phyloP scores from a whole-genome alignment of 345 rosid genomes.

The Passiflora organensis region DNA sequence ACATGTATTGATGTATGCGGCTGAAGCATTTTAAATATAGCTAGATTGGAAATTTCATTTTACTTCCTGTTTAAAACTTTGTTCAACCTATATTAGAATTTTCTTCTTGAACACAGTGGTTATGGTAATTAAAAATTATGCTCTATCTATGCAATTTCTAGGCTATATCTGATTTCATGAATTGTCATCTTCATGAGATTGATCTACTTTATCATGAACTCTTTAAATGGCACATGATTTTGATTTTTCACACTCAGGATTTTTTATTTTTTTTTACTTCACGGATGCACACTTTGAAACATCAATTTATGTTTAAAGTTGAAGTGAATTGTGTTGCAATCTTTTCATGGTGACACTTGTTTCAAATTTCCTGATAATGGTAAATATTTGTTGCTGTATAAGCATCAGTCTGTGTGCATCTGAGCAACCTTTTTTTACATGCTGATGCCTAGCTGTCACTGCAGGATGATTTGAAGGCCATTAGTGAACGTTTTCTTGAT shows the following conservation, averaged over 20 bases:
- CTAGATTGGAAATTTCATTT: too few species aligned
- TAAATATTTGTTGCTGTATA: background rate
- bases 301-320: too few species aligned
- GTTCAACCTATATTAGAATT: background rate
- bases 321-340: too few species aligned
- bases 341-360: too few species aligned
- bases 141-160: background rate
- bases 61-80: background rate
- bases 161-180: background rate
- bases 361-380: background rate
- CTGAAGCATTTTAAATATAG: background rate
- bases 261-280: too few species aligned
- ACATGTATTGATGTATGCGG: background rate
- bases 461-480: conserved; percentile 61
- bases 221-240: too few species aligned
- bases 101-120: too few species aligned
- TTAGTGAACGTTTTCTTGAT: conserved; percentile 56
- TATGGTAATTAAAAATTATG: too few species aligned
- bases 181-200: too few species aligned
- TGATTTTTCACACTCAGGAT: too few species aligned
- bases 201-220: too few species aligned
- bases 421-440: background rate
- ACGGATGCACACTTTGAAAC: too few species aligned
- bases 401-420: background rate
- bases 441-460: conserved; percentile 20